Conservation (phyloP, 164 flowering plant species). For the Nymphaea colorata region DNA sequence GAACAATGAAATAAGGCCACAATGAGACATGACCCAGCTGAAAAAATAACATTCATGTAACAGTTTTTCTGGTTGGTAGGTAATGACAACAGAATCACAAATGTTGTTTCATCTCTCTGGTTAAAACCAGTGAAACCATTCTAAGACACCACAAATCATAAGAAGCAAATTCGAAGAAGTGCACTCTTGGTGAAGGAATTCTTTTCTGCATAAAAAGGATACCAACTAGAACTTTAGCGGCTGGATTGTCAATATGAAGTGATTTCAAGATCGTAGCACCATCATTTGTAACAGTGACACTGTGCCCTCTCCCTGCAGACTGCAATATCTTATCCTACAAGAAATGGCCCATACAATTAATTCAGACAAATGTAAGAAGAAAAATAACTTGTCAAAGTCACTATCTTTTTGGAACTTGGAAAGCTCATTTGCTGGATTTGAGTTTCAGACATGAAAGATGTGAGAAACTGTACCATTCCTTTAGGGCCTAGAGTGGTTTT, state of each 20-base stretch:
- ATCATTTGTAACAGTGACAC: conserved; percentile 92
- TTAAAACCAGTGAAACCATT: neutral
- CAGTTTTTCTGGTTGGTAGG: too few species aligned
- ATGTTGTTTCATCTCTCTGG: too few species aligned
- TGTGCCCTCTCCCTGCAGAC: conserved; percentile 79
- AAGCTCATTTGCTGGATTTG: neutral
- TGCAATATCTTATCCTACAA: conserved; percentile 88
- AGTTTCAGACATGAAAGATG: neutral
- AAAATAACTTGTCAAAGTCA: neutral
- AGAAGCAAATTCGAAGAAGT: neutral
- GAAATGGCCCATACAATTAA: neutral
- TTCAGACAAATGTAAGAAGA: neutral
- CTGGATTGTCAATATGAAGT: conserved; percentile 91
- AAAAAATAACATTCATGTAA: too few species aligned
- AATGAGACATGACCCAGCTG: too few species aligned
- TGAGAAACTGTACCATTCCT: conserved; percentile 64
- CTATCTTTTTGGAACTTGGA: neutral
- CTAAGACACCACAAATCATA: neutral
- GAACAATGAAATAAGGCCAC: too few species aligned
- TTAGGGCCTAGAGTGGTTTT: conserved; percentile 97
- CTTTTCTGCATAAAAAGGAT: conserved; percentile 30
- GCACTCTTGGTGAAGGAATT: too few species aligned
- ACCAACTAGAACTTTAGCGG: conserved; percentile 97
- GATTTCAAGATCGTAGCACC: conserved; percentile 97
- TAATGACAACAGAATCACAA: too few species aligned